Conservation (phyloP, 2,329 filamentous ascomycete genomes). For the Colletotrichum neosansevieriae region DNA sequence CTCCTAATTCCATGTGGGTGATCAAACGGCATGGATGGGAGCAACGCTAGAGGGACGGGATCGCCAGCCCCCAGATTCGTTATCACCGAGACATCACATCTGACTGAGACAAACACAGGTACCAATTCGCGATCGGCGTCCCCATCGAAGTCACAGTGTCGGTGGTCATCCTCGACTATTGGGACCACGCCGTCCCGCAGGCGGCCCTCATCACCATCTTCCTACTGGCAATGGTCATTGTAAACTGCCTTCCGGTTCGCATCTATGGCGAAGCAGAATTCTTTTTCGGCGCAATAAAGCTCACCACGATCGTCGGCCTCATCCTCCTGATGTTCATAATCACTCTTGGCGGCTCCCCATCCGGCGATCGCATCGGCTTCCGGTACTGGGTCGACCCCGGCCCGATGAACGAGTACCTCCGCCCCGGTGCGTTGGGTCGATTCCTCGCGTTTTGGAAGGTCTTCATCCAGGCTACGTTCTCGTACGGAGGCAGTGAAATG, state of each 20-base stretch:
- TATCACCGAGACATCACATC: neutral
- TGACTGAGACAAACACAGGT: conserved; percentile 40
- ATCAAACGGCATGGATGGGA: neutral
- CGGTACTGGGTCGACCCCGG: conserved; percentile 59
- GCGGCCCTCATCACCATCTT: conserved; percentile 53
- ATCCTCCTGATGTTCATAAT: conserved; percentile 63
- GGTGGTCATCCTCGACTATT: conserved; percentile 61
- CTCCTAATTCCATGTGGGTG: no score
- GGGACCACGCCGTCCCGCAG: conserved; percentile 47
- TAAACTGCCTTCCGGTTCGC: conserved; percentile 55
- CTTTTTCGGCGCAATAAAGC: conserved; percentile 62
- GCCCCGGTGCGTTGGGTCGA: conserved; percentile 51
- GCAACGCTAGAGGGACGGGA: no score
- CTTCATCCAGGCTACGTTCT: conserved; percentile 61
- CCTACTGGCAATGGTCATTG: conserved; percentile 51
- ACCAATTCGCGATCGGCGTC: conserved; percentile 62
- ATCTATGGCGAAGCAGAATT: conserved; percentile 68
- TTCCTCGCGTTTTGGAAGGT: conserved; percentile 59
- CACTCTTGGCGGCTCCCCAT: conserved; percentile 59
- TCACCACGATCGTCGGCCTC: conserved; percentile 61
- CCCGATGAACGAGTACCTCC: conserved; percentile 56
- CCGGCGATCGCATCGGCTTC: conserved; percentile 58
- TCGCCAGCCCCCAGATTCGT: neutral
- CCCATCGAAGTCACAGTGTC: conserved; percentile 60
- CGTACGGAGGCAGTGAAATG: conserved; percentile 63